phyloP scores from a whole-genome alignment of 306 rosid genomes.

The Quercus engelmannii region DNA sequence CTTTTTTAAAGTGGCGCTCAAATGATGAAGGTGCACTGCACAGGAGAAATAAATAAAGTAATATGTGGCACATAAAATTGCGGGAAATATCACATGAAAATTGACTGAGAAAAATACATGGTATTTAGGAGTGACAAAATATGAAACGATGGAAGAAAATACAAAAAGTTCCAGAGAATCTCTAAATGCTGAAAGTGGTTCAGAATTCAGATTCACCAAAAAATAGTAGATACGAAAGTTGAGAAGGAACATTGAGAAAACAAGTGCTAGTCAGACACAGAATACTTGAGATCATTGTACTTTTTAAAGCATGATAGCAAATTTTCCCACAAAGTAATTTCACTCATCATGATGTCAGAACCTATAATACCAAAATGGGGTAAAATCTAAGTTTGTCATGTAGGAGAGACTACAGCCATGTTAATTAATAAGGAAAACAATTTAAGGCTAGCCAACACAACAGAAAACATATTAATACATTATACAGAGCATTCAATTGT shows the following conservation, averaged over 20 bases:
- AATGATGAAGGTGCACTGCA: slow-evolving; percentile 75
- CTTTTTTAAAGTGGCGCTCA: slow-evolving; percentile 64
- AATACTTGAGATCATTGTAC: no score
- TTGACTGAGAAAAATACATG: neutral
- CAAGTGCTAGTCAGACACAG: no score
- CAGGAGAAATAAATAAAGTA: slow-evolving; percentile 5
- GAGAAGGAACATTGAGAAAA: no score
- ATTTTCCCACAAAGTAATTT: no score
- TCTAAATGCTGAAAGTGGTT: no score
- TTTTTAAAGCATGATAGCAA: no score
- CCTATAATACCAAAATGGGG: neutral
- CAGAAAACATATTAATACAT: neutral
- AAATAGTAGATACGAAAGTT: no score
- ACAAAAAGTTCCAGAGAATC: no score
- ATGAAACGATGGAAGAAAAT: no score
- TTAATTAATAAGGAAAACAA: neutral
- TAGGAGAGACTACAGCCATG: neutral
- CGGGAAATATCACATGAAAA: neutral
- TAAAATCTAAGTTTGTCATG: neutral
- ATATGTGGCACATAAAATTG: neutral
- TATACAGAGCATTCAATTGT: neutral
- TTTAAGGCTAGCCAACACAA: neutral
- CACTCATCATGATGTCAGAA: no score
- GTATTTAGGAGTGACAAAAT: no score
- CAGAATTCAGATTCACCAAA: no score